Percentiles rank a stretch among this genome's conserved stretches.
phyloP scores from a whole-genome alignment of 305 asterid genomes.

The Salvia sclarea region DNA sequence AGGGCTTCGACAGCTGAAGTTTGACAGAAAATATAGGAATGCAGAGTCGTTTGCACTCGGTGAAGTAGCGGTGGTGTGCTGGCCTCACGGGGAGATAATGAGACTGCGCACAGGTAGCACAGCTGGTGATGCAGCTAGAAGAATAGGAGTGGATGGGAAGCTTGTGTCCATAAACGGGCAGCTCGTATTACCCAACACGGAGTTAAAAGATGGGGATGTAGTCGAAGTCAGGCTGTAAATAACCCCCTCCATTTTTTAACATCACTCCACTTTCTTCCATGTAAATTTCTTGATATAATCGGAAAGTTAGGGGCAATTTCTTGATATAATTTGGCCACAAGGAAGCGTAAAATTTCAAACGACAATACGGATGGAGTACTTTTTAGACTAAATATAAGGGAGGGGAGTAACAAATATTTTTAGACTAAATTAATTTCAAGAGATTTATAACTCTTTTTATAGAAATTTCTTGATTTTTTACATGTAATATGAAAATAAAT shows the following conservation, averaged over 20 bases:
- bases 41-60: conserved; percentile 46
- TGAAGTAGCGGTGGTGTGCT: conserved; percentile 82
- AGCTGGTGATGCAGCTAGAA: conserved; percentile 88
- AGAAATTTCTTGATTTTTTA: too few species aligned
- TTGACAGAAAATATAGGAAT: conserved; percentile 33
- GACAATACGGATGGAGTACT: too few species aligned
- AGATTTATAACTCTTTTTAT: too few species aligned
- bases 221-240: conserved; percentile 75
- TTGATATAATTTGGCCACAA: too few species aligned
- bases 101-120: conserved; percentile 85
- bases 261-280: too few species aligned
- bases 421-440: too few species aligned
- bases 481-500: too few species aligned
- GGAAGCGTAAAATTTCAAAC: too few species aligned
- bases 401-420: too few species aligned
- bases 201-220: conserved; percentile 92
- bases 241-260: not conserved
- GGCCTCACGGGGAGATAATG: conserved; percentile 94
- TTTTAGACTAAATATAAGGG: too few species aligned
- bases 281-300: conserved; percentile 19
- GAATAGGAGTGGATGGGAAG: conserved; percentile 81
- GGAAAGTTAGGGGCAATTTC: not conserved
- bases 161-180: conserved; percentile 84
- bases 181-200: conserved; percentile 74
- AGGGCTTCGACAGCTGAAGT: conserved; percentile 43